Conservation (phyloP, 148 eudicot species). For the Selenicereus undatus region DNA sequence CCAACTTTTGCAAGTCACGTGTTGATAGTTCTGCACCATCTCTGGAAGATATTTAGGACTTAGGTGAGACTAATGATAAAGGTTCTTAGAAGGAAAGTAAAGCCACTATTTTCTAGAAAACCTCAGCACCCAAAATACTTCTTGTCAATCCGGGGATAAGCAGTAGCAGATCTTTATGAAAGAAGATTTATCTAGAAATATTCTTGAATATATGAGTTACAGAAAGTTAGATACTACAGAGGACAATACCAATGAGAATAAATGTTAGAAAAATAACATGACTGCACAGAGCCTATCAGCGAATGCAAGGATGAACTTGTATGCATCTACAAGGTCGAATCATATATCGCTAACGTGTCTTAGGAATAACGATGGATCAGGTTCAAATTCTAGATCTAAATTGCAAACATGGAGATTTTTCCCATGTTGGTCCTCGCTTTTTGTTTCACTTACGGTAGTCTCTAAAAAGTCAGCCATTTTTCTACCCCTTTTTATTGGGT, state of each 20-base stretch:
- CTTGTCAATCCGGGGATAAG: not conserved
- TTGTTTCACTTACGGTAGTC: too few relatives aligned
- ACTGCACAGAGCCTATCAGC: too few relatives aligned
- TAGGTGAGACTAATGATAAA: slow-evolving; percentile 9
- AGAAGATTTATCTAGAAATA: not conserved
- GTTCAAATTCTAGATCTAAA: not conserved
- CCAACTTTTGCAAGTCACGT: slow-evolving; percentile 92
- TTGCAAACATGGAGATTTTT: too few relatives aligned
- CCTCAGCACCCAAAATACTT: not conserved
- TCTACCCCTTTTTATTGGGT: not conserved
- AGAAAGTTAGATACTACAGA: not conserved
- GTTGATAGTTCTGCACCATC: slow-evolving; percentile 76
- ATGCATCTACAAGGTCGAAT: not conserved
- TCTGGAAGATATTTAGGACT: slow-evolving; percentile 31
- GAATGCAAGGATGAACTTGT: not conserved
- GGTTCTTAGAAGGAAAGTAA: not conserved
- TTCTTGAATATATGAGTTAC: not conserved
- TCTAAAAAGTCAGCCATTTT: too few relatives aligned
- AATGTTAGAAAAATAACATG: too few relatives aligned
- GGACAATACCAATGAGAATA: not conserved
- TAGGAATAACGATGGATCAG: not conserved
- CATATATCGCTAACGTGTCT: not conserved
- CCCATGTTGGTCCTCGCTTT: too few relatives aligned
- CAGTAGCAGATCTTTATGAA: too few relatives aligned
- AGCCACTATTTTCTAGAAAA: not conserved